Evolutionary conservation across 768 basidiomycete species (phyloP).

Genomic region (Cantharellus anzutake): DNA sequence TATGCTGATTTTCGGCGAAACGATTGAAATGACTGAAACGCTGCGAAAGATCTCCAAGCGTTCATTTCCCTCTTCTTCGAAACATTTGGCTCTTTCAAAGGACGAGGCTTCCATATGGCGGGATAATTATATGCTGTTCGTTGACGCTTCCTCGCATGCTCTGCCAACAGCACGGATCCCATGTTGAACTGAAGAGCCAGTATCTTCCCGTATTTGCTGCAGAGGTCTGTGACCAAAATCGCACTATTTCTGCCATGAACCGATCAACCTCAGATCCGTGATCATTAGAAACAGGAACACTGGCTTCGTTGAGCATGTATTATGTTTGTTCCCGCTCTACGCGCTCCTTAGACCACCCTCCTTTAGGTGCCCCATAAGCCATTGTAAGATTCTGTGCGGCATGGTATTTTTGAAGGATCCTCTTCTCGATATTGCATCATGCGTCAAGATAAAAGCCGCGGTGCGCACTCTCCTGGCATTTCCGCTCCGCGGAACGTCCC

Average conservation of each 20-base stretch:
- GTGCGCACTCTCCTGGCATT: slow-evolving; percentile 18
- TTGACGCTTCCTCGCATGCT: background rate
- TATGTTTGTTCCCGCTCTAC: too few species aligned
- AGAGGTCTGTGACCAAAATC: slow-evolving; percentile 57
- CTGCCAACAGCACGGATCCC: background rate
- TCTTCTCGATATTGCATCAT: slow-evolving; percentile 13
- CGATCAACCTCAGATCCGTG: slow-evolving; percentile 50
- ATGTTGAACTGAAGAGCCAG: slow-evolving; percentile 35
- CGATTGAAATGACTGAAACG: slow-evolving; percentile 59
- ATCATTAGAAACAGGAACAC: slow-evolving; percentile 53
- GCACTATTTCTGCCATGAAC: slow-evolving; percentile 25
- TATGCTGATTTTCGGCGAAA: slow-evolving; percentile 51
- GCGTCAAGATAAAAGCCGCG: slow-evolving; percentile 40
- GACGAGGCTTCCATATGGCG: slow-evolving; percentile 47
- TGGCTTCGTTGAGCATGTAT: slow-evolving; percentile 15
- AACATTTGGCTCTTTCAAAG: slow-evolving; percentile 52
- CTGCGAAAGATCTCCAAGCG: slow-evolving; percentile 52
- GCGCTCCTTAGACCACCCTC: too few species aligned
- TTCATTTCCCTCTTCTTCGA: slow-evolving; percentile 69
- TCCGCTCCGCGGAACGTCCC: too few species aligned
- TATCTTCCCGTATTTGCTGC: slow-evolving; percentile 34
- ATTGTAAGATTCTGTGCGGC: too few species aligned
- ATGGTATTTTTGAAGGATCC: background rate
- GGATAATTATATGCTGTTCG: slow-evolving; percentile 58
- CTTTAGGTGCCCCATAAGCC: too few species aligned